Evolutionary conservation across 495 filamentous ascomycete genomes (phyloP), one percentile per base, ranked within the genome.

Genomic region (Chaetomium tenue): DNA sequence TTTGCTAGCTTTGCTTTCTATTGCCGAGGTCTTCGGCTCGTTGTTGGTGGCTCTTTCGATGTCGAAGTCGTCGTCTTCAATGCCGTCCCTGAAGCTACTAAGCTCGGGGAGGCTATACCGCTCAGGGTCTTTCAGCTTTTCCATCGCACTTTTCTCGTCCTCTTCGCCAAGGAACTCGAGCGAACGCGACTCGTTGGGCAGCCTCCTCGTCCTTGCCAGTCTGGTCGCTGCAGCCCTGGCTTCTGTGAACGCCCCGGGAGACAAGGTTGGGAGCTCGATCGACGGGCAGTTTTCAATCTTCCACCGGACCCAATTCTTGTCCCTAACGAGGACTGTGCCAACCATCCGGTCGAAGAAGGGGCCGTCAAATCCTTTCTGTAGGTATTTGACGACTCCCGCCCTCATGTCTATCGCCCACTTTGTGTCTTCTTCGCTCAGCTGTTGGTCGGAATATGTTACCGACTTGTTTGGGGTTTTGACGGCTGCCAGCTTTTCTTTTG

Each of bases 291-390:
- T 88, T 75, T 98, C 94, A 11, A 91, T 86, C 76, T 99, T 99
- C 94, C 94, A 99, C 54, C 90, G 89, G 48, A 93, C 92, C 94
- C 94, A 99, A 69, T 97, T 96, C 75, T 96, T 97, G 76, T 99
- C 94, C 63, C 94, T 83, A 7, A 91, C 90, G 23, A 99, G 82
- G 20, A 98, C 92, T 5, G 92, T 97, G 70, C 97, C 93, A 42
- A 99, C 91, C 85, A 96, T 92, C 30, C 94, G 90, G 73, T 90
- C 91, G 76, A 97, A 99, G 75, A 95, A 94, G 61, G 88, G 89
- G 16, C 95, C 95, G 62, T 91, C 88, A n/a, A 76, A 73, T 9
- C 70, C 68, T 11, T 88, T 89, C 69, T 90, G 87, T 33, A 99
- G 83, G 72, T 96, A 96, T 23, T 81, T 83, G 57, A 87, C 86